These are phyloP conservation scores for Powellomyces hirtus DNA, from an alignment of 192 early-diverging fungal genomes.

Conservation along the genomic window DNA sequence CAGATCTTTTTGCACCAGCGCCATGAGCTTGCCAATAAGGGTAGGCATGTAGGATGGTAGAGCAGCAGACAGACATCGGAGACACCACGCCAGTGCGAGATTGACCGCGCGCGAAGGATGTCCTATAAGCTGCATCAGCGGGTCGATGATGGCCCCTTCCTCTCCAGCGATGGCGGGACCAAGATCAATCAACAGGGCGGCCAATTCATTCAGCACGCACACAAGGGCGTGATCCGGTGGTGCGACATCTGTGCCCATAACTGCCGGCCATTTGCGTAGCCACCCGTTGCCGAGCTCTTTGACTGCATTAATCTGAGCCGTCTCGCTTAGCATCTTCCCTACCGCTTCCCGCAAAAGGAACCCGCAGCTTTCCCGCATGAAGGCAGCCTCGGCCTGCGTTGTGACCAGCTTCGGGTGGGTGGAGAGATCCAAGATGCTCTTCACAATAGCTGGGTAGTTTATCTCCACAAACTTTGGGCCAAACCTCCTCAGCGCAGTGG, in stretches of 20 bases:
- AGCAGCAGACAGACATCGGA: slow-evolving; percentile 65
- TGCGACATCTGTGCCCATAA: slow-evolving; percentile 34
- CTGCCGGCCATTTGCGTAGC: slow-evolving; percentile 42
- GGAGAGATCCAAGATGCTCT: slow-evolving; percentile 64
- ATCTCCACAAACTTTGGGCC: slow-evolving; percentile 69
- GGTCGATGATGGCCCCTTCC: slow-evolving; percentile 65
- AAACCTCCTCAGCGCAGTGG: slow-evolving; percentile 65
- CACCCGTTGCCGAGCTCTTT: slow-evolving; percentile 59
- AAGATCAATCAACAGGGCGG: slow-evolving; percentile 69
- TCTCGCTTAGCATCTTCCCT: slow-evolving; percentile 74
- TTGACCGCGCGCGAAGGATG: slow-evolving; percentile 74
- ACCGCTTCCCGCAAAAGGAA: slow-evolving; percentile 73
- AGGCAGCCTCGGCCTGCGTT: slow-evolving; percentile 55
- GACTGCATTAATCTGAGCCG: slow-evolving; percentile 69
- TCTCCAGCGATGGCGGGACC: slow-evolving; percentile 67
- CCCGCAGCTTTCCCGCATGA: slow-evolving; percentile 57
- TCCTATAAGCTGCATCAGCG: slow-evolving; percentile 65
- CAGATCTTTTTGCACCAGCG: slow-evolving; percentile 71
- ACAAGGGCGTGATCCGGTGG: slow-evolving; percentile 59
- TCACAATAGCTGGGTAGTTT: slow-evolving; percentile 70
- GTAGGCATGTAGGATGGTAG: slow-evolving; percentile 63
- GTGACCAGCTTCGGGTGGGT: slow-evolving; percentile 48
- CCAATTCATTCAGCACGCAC: slow-evolving; percentile 71
- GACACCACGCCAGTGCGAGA: slow-evolving; percentile 64
- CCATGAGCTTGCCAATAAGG: slow-evolving; percentile 62